These are phyloP conservation scores for Stentor coeruleus DNA, from an alignment of 73 alveolate genomes.

Conservation along the genomic window DNA sequence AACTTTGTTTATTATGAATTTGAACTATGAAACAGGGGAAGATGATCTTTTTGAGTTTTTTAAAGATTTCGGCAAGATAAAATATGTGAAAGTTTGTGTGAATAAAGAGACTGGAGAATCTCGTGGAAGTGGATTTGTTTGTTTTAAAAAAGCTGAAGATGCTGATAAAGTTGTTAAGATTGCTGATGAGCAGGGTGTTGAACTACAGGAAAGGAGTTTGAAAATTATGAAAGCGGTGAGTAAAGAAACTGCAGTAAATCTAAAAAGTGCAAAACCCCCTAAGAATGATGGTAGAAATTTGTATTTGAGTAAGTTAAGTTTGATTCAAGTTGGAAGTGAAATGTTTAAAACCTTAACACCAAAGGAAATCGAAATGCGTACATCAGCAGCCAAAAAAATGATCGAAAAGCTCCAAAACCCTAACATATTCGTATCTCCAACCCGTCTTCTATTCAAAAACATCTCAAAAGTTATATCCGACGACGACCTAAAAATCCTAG, in stretches of 20 bases:
- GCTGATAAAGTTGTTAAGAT: background rate
- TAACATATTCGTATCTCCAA: constrained; percentile 19
- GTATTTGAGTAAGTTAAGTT: background rate
- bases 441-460: constrained; percentile 14
- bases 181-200: background rate
- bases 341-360: background rate
- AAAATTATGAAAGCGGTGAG: background rate
- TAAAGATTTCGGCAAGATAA: constrained; percentile 14
- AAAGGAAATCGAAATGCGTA: background rate
- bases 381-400: constrained; percentile 11
- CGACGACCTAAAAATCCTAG: constrained; percentile 3
- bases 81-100: background rate
- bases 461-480: constrained; percentile 5
- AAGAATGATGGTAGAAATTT: constrained; percentile 22
- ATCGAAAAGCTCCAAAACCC: constrained; percentile 10
- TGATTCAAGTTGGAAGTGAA: background rate
- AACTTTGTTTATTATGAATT: background rate
- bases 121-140: constrained; percentile 21
- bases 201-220: background rate
- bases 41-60: constrained; percentile 7
- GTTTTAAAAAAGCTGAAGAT: background rate
- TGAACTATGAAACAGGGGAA: constrained; percentile 15
- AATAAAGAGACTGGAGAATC: constrained; percentile 26
- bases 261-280: background rate
- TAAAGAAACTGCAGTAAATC: background rate